Evolutionary conservation across 164 flowering plant species (phyloP), one percentile per base, ranked within the genome.

Genomic region (Macadamia integrifolia): DNA sequence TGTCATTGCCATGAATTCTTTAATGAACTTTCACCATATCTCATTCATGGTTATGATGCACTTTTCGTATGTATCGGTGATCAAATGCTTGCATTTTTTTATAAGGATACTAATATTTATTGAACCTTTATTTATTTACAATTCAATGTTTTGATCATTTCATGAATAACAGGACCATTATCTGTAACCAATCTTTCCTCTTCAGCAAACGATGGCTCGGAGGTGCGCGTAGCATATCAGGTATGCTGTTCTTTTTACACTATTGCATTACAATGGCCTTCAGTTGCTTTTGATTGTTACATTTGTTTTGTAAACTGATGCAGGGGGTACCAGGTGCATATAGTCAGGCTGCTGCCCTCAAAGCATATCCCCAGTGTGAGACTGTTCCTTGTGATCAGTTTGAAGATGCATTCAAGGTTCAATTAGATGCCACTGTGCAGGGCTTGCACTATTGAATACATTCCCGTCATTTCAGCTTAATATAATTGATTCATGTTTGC

Each of bases 331-430:
- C 79, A 28, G 92, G 92, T 50, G 82, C 92, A 53, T 86, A 72
- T 72, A 79, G 86, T 60, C 90, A 88, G 76, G 83, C 75, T 57
- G 92, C 92, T 40, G 92, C 88, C 15, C 80, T 78, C 52, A 86
- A 84, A 78, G 88, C 88, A 65, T 86, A 84, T 61, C 92, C 92
- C 13, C 67, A 68, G 35, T 86, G 92, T 72, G 87, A 87, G 77
- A 67, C 92, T 23, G 84, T 86, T 70, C 88, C 92, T 62, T 86
- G 92, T 69, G 82, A 86, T 18, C 80, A 88, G 78, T 84, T 84
- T 77, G 92, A 84, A 74, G 86, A 75, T 42, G 86, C 90, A 64
- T 86, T 88, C 61, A 79, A 86, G 86, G 91, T 86, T 64, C 43
- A 28, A 57, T 44, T 28, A 64, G 40, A 65, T 66, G 6, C 49